A percentile compares a stretch with the other conserved stretches of the same genome.
Conservation (phyloP, 805 yeast species). For the Candida boidinii region DNA sequence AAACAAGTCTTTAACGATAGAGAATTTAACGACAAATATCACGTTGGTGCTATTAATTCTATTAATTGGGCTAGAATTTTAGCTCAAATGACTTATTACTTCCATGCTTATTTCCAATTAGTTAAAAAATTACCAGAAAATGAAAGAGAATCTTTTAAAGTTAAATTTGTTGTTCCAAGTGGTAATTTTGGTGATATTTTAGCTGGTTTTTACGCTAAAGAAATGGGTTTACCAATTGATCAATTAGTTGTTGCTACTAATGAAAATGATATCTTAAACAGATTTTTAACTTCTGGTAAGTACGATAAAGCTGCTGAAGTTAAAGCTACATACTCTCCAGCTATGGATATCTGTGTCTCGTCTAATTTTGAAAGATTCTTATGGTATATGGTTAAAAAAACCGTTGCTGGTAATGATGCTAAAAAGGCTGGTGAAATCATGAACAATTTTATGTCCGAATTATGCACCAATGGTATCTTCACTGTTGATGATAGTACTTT, state of each 20-base stretch:
- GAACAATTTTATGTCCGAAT: conserved; percentile 66
- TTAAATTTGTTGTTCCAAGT: conserved; percentile 89
- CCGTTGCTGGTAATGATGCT: conserved; percentile 48
- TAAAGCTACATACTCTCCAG: conserved; percentile 89
- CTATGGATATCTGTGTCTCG: conserved; percentile 95
- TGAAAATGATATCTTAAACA: conserved; percentile 88
- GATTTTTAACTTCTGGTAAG: conserved; percentile 81
- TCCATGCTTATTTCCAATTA: conserved; percentile 80
- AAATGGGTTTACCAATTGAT: conserved; percentile 91
- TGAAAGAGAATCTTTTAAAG: conserved; percentile 30
- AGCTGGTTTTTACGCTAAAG: conserved; percentile 91
- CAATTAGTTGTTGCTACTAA: conserved; percentile 90
- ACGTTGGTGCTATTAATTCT: conserved; percentile 96
- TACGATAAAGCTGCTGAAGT: conserved; percentile 72
- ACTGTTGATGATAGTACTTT: conserved; percentile 58
- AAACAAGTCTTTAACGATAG: conserved; percentile 86
- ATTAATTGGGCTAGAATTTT: conserved; percentile 98
- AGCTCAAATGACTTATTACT: conserved; percentile 96
- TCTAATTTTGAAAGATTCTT: conserved; percentile 93
- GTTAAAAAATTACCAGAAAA: conserved; percentile 26
- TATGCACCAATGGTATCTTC: conserved; percentile 72
- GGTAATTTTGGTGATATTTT: conserved; percentile 98
- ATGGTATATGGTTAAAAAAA: conserved; percentile 85
- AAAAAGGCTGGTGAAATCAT: conserved; percentile 67
- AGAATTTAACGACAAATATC: conserved; percentile 82